phyloP scores from a whole-genome alignment of 306 rosid genomes.

The Prinsepia uniflora region DNA sequence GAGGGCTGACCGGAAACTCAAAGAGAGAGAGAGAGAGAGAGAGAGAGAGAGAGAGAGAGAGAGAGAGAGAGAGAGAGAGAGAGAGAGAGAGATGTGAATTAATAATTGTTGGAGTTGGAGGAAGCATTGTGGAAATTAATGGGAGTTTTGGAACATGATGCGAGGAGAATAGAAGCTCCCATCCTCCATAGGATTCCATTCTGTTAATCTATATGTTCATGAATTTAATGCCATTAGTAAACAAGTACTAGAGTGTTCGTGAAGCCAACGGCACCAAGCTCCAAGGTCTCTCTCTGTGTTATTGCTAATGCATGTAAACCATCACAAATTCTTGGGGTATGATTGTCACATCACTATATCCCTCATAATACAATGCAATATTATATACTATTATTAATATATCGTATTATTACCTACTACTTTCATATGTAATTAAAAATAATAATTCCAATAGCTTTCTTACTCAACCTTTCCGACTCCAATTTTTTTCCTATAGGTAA shows the following conservation, averaged over 20 bases:
- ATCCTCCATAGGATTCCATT: constrained; percentile 35
- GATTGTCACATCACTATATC: too few species aligned
- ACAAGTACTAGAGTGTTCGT: constrained; percentile 46
- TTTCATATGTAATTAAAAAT: too few species aligned
- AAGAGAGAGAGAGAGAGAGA: neutral
- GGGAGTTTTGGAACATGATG: neutral
- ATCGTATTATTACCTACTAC: too few species aligned
- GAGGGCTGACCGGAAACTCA: too few species aligned
- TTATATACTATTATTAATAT: too few species aligned
- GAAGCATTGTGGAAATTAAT: neutral
- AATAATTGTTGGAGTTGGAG: neutral
- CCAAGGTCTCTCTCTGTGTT: neutral
- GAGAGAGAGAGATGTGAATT: neutral
- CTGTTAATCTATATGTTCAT: neutral
- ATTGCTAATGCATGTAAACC: neutral
- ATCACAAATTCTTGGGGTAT: neutral
- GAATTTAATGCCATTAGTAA: neutral
- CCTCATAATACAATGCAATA: too few species aligned
- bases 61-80: neutral
- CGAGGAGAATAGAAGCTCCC: constrained; percentile 20
- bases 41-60: too few species aligned
- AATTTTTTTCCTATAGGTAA: too few species aligned
- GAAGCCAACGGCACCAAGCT: constrained; percentile 57
- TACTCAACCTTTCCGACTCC: too few species aligned
- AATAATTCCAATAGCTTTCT: too few species aligned